A percentile compares a stretch with the other conserved stretches of the same genome.
Evolutionary conservation across 2,329 filamentous ascomycete species (phyloP).

Genomic region (Cladophialophora bantiana): DNA sequence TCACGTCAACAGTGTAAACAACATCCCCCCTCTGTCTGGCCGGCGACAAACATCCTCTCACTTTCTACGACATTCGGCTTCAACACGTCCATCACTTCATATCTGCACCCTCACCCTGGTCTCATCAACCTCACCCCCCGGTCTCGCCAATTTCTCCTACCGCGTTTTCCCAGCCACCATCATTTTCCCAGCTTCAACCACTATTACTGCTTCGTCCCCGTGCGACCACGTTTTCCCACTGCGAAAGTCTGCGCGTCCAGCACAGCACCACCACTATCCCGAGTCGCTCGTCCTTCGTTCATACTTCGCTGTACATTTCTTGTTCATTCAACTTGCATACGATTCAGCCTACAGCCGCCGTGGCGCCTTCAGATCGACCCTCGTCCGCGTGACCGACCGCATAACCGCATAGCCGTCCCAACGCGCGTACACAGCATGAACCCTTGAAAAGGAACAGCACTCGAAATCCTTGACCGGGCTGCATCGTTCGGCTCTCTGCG

Average conservation of each 20-base stretch:
- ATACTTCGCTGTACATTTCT: not conserved
- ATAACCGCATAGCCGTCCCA: conserved; percentile 32
- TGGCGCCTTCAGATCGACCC: conserved; percentile 16
- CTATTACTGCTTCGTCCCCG: conserved; percentile 1
- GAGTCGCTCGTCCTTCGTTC: conserved; percentile 7
- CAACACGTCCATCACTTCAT: conserved; percentile 1
- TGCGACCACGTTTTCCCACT: conserved; percentile 17
- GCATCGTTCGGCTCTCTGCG: conserved; percentile 28
- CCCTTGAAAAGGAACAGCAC: conserved; percentile 22
- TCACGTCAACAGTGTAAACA: conserved; percentile 28
- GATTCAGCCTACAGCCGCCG: conserved; percentile 13
- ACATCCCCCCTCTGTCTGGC: conserved; percentile 3
- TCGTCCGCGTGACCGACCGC: conserved; percentile 28
- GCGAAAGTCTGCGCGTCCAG: conserved; percentile 29
- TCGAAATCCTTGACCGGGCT: conserved; percentile 26
- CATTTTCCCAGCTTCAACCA: conserved; percentile 27
- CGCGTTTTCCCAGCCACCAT: conserved; percentile 34
- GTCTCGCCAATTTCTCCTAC: conserved; percentile 29
- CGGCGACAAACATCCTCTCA: not conserved
- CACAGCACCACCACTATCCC: conserved; percentile 25
- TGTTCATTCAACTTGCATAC: not conserved
- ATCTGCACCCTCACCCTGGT: conserved; percentile 5
- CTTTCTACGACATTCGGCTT: not conserved
- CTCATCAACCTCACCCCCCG: conserved; percentile 26
- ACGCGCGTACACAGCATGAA: conserved; percentile 34